Evolutionary conservation across 2,329 filamentous ascomycete genomes (phyloP).

Genomic region (Pochonia chlamydosporia): DNA sequence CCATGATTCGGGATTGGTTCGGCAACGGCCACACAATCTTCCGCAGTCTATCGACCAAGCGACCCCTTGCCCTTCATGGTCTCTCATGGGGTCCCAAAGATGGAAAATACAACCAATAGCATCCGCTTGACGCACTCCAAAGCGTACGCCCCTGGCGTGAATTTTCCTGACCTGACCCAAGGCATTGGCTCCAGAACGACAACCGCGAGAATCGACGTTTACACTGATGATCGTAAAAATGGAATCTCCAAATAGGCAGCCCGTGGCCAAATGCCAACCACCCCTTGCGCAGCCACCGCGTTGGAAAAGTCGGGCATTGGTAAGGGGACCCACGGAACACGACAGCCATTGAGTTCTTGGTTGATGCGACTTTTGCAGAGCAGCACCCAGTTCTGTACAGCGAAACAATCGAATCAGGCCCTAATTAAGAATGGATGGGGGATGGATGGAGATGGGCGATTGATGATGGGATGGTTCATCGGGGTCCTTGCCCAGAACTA

Average conservation of each 20-base stretch:
- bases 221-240: constrained; percentile 7
- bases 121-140: not conserved
- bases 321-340: not conserved
- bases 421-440: no score
- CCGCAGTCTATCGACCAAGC: not conserved
- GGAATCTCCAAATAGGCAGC: constrained; percentile 4
- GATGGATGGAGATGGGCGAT: no score
- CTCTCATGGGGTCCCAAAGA: not conserved
- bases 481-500: no score
- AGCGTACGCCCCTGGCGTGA: constrained; percentile 2
- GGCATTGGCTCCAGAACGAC: constrained; percentile 3
- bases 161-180: not conserved
- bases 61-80: not conserved
- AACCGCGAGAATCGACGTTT: constrained; percentile 7
- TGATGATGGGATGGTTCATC: no score
- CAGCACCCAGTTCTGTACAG: not conserved
- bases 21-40: constrained; percentile 4
- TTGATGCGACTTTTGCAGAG: not conserved
- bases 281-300: not conserved
- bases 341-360: not conserved
- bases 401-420: no score
- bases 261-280: constrained; percentile 4
- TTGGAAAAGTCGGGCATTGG: not conserved
- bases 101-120: not conserved
- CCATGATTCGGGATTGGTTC: constrained; percentile 2